phyloP scores from a whole-genome alignment of 768 basidiomycete species.

The Boletus sensibilis region DNA sequence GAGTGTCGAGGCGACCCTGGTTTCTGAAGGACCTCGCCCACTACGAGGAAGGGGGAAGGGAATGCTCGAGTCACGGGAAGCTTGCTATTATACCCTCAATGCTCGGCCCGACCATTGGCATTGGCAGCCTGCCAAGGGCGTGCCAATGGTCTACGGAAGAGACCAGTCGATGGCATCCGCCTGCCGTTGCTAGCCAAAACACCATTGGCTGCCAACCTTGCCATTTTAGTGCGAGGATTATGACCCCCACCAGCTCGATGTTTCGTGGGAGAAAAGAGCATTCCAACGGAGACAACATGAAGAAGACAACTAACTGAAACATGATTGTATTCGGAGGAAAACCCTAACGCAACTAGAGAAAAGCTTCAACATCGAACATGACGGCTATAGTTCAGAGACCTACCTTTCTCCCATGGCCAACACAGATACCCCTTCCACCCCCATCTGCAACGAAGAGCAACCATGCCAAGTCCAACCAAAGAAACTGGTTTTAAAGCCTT shows the following conservation, averaged over 20 bases:
- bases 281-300: neutral
- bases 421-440: neutral
- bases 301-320: neutral
- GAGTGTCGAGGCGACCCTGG: neutral
- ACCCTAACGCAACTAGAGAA: neutral
- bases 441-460: neutral
- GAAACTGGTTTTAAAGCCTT: neutral
- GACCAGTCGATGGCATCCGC: neutral
- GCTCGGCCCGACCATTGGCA: neutral
- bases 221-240: neutral
- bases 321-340: neutral
- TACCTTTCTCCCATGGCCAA: neutral
- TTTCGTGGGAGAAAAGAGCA: conserved; percentile 11
- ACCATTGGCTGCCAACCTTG: conserved; percentile 2
- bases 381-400: neutral
- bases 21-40: neutral
- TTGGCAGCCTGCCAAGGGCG: conserved; percentile 15
- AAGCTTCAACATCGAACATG: neutral
- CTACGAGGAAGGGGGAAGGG: neutral
- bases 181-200: neutral
- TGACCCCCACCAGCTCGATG: neutral
- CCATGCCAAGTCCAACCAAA: neutral
- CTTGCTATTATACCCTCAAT: neutral
- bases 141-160: neutral
- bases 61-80: neutral